Evolutionary conservation across 2,329 filamentous ascomycete species (phyloP), one percentile per base, ranked within the genome.

Genomic region (Clarireedia monteithiana): DNA sequence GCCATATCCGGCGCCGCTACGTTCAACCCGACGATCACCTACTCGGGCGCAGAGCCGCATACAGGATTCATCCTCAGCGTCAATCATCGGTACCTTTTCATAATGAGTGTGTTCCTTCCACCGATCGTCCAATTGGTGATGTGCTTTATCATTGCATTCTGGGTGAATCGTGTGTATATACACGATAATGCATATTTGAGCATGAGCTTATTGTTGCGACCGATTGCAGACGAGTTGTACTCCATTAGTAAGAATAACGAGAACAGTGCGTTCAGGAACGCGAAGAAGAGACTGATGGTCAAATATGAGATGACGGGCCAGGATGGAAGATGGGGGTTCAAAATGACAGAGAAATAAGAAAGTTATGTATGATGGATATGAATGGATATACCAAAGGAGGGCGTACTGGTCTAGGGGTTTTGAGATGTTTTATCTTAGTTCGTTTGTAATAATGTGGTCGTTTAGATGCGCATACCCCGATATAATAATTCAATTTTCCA

Each of bases 81-180:
- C 26, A 72, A 70, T 0, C 76, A 77, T 62, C 72, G 70, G 0
- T 72, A 74, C 56, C 75, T 73, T 58, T 73, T 75, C 1, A 75
- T 75, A 50, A 62, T 75, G 7, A 67, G 66, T 24, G 64, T 76
- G 47, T 58, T 56, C 3, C 24, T 67, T 6, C 62, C 67, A 3
- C 53, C 48, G 7, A 50, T 50, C 1, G 62, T 57, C 26, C 65
- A 68, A 48, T 49, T 64, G 12, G 3, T 64, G 0, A 64, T 68
- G 46, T 58, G 59, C 20, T 40, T 65, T n/a, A 47, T 64, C 1
- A 61, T 64, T 4, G 65, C 64, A 0, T 39, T 66, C 4, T 53
- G 64, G 46, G 59, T 63, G 7, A 68, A 68, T 55, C 55, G 59
- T 2, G 66, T 67, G 15, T 60, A 59, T 61, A 63, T 68, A 42